Conservation (phyloP, 495 filamentous ascomycete species). For the Chaetomium fimeti region DNA sequence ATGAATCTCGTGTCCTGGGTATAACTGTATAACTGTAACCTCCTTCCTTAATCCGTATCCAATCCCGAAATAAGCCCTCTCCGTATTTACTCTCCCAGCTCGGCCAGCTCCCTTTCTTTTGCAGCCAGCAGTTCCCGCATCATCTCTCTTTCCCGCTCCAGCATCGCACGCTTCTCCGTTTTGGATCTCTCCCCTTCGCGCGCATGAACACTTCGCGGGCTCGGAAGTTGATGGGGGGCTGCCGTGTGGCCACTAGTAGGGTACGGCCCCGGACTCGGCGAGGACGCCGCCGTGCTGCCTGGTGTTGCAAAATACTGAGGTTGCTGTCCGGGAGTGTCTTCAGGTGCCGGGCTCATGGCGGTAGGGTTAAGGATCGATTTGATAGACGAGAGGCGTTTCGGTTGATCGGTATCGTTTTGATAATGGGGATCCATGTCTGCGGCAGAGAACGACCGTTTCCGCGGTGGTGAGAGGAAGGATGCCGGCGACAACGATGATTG, state of each 20-base stretch:
- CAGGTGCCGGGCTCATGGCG: conserved; percentile 25
- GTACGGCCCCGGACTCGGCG: conserved; percentile 40
- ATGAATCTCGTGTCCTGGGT: too few species aligned
- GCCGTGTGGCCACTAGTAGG: conserved; percentile 14
- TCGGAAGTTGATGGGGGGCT: neutral
- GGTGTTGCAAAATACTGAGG: conserved; percentile 40
- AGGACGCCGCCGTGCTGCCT: conserved; percentile 33
- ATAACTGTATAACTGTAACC: too few species aligned
- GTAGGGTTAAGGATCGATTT: conserved; percentile 76
- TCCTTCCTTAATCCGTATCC: neutral
- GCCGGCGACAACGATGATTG: conserved; percentile 53
- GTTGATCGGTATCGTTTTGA: conserved; percentile 33
- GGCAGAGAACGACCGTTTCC: conserved; percentile 67
- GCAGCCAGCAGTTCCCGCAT: conserved; percentile 72
- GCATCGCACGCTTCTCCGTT: conserved; percentile 60
- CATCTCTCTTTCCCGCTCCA: conserved; percentile 71
- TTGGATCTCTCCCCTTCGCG: conserved; percentile 55
- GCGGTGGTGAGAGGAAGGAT: conserved; percentile 52
- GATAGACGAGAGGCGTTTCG: conserved; percentile 71
- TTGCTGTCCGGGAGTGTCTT: conserved; percentile 30
- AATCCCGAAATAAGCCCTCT: neutral
- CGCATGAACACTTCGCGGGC: conserved; percentile 36
- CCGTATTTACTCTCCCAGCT: conserved; percentile 43
- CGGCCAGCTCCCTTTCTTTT: conserved; percentile 77
- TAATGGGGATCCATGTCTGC: conserved; percentile 47